These are phyloP conservation scores for Obelidium mucronatum DNA, from an alignment of 192 early-diverging fungal genomes.

Conservation along the genomic window DNA sequence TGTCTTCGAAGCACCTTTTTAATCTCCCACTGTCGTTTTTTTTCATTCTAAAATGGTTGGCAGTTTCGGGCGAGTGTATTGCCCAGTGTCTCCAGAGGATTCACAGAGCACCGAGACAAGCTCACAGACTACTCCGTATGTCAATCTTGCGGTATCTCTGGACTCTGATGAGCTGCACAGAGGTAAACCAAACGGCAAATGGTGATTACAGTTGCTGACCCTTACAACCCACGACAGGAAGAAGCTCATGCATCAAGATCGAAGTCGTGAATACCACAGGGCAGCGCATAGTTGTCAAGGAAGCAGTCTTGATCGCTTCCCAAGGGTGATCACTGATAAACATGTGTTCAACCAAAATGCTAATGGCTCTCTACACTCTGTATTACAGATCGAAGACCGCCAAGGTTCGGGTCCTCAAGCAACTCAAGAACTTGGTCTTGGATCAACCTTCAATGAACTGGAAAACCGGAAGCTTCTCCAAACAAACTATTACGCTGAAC, in stretches of 20 bases:
- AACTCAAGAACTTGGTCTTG: neutral
- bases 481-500: neutral
- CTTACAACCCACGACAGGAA: neutral
- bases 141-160: neutral
- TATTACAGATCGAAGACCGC: slow-evolving; percentile 12
- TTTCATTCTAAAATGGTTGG: too few species aligned
- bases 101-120: too few species aligned
- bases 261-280: neutral
- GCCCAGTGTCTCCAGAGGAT: too few species aligned
- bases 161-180: too few species aligned
- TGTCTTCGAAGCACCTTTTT: too few species aligned
- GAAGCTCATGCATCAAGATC: neutral
- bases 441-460: neutral
- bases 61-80: too few species aligned
- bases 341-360: too few species aligned
- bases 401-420: neutral
- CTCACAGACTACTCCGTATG: too few species aligned
- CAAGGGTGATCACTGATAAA: neutral
- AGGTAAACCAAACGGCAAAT: too few species aligned
- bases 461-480: neutral
- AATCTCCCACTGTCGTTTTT: too few species aligned
- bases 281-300: neutral
- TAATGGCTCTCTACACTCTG: neutral
- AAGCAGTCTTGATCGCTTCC: neutral
- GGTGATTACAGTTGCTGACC: too few species aligned